Conservation (phyloP, 768 basidiomycete genomes). For the Dentipellis fragilis region DNA sequence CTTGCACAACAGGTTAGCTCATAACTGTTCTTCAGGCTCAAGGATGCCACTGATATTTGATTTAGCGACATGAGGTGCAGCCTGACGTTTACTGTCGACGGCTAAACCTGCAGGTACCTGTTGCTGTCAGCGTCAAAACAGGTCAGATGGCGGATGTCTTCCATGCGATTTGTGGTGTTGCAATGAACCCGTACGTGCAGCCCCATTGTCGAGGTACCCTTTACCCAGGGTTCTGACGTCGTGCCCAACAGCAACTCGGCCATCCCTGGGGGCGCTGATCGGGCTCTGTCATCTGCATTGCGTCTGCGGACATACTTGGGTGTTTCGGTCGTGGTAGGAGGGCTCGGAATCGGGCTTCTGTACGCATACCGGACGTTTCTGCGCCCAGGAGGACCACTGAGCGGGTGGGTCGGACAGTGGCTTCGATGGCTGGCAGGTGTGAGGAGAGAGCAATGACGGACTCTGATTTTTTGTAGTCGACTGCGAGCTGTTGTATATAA, state of each 20-base stretch:
- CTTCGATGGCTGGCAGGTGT: slow-evolving; percentile 54
- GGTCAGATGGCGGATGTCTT: slow-evolving; percentile 82
- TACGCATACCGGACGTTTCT: slow-evolving; percentile 61
- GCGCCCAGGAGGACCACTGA: slow-evolving; percentile 47
- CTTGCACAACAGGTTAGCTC: slow-evolving; percentile 84
- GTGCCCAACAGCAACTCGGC: slow-evolving; percentile 25
- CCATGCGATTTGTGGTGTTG: slow-evolving; percentile 75
- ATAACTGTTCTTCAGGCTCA: neutral
- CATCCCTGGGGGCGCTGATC: slow-evolving; percentile 79
- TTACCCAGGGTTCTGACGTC: slow-evolving; percentile 5
- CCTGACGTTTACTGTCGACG: slow-evolving; percentile 94
- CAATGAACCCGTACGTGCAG: slow-evolving; percentile 72
- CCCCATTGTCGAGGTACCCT: slow-evolving; percentile 1
- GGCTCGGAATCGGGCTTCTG: slow-evolving; percentile 61
- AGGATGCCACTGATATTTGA: neutral
- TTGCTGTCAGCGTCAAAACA: slow-evolving; percentile 85
- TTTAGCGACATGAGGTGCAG: slow-evolving; percentile 94
- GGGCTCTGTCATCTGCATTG: slow-evolving; percentile 59
- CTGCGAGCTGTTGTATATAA: neutral
- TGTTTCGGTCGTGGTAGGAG: slow-evolving; percentile 63
- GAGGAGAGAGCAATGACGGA: slow-evolving; percentile 33
- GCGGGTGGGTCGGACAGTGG: slow-evolving; percentile 51
- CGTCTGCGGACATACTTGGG: slow-evolving; percentile 65
- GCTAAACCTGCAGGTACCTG: slow-evolving; percentile 84
- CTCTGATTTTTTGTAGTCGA: neutral